phyloP scores from a whole-genome alignment of 2,329 filamentous ascomycete genomes.

The Claviceps quebecensis region DNA sequence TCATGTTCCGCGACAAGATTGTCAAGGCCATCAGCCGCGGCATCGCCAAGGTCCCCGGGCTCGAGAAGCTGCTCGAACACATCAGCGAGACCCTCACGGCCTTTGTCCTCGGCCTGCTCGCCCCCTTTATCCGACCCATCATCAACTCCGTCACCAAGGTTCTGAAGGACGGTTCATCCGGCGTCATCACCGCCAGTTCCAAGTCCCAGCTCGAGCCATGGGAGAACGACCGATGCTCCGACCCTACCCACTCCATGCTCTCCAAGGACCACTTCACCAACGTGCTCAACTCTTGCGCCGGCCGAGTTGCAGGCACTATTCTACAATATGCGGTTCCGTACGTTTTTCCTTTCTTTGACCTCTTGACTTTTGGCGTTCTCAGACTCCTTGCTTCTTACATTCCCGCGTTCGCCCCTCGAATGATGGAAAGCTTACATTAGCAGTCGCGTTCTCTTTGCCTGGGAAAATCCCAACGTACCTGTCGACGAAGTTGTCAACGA shows the following conservation, averaged over 20 bases:
- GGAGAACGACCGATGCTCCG: slow-evolving; percentile 59
- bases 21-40: slow-evolving; percentile 74
- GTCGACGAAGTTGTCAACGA: slow-evolving; percentile 76
- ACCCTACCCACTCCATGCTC: slow-evolving; percentile 71
- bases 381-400: background rate
- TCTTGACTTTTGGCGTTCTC: background rate
- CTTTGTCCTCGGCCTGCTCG: slow-evolving; percentile 79
- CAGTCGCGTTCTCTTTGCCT: slow-evolving; percentile 68
- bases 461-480: slow-evolving; percentile 74
- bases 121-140: slow-evolving; percentile 83
- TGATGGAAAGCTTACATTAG: background rate
- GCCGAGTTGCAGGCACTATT: slow-evolving; percentile 57
- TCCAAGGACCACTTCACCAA: slow-evolving; percentile 80
- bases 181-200: slow-evolving; percentile 52
- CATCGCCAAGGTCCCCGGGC: slow-evolving; percentile 81
- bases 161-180: slow-evolving; percentile 73
- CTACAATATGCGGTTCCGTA: slow-evolving; percentile 76
- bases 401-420: background rate
- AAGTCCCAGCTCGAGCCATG: slow-evolving; percentile 68
- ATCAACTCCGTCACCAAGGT: slow-evolving; percentile 75
- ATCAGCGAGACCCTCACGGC: slow-evolving; percentile 87
- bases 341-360: slow-evolving; percentile 16
- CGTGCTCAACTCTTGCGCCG: slow-evolving; percentile 62
- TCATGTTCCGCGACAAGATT: slow-evolving; percentile 87
- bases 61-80: slow-evolving; percentile 81